Conservation (phyloP, 2,329 filamentous ascomycete species). For the Stromatinia cepivora region DNA sequence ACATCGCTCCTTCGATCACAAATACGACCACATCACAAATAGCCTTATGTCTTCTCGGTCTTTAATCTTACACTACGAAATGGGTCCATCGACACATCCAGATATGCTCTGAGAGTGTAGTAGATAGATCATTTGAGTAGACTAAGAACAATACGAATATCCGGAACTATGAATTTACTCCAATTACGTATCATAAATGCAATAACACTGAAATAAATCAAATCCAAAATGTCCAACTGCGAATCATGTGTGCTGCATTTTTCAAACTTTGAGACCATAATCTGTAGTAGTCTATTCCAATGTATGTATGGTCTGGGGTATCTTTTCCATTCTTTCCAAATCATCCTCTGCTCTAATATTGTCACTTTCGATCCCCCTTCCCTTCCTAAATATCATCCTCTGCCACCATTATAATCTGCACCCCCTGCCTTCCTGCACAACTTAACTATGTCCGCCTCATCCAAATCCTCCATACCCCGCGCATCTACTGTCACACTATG, state of each 20-base stretch:
- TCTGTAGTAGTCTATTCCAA: background rate
- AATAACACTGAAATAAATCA: conserved; percentile 6
- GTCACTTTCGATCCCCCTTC: conserved; percentile 13
- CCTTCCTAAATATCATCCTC: conserved; percentile 41
- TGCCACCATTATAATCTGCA: conserved; percentile 69
- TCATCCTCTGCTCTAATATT: conserved; percentile 3
- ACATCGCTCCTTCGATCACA: conserved; percentile 35
- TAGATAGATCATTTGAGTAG: conserved; percentile 33
- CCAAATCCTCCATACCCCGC: conserved; percentile 58
- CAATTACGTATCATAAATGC: background rate
- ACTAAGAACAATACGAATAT: conserved; percentile 22
- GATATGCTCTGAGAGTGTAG: conserved; percentile 36
- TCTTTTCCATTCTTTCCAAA: conserved; percentile 9
- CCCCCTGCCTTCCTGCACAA: conserved; percentile 65
- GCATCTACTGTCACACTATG: conserved; percentile 66
- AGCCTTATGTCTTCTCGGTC: conserved; percentile 32
- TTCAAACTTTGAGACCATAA: background rate
- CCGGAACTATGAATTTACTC: conserved; percentile 15
- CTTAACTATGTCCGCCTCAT: conserved; percentile 60
- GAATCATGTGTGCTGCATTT: background rate
- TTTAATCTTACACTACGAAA: conserved; percentile 29
- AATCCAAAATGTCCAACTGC: background rate
- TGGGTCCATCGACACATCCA: conserved; percentile 29
- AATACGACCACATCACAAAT: conserved; percentile 21
- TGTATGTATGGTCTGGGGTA: conserved; percentile 6